Percentiles rank a stretch among this genome's conserved stretches.
Evolutionary conservation across 345 rosid species (phyloP).

Genomic region (Salix arbutifolia): DNA sequence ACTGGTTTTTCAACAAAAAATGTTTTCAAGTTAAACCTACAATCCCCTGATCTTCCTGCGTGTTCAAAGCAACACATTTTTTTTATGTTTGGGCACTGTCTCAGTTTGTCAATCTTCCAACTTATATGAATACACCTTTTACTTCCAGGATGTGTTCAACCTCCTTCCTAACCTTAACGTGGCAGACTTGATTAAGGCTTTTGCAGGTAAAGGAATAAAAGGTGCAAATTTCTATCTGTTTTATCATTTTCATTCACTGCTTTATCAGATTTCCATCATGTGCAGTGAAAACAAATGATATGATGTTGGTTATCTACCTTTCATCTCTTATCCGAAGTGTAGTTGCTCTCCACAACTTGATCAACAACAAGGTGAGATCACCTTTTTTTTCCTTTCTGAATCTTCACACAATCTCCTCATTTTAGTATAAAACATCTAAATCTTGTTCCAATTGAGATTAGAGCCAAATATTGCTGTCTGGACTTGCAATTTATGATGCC

Average conservation of each 20-base stretch:
- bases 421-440: background rate
- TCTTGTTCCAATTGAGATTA: background rate
- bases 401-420: background rate
- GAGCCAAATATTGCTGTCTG: background rate
- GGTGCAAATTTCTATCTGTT: background rate
- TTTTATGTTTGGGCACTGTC: background rate
- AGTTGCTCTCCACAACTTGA: conserved; percentile 90
- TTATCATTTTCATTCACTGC: background rate
- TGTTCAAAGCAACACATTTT: background rate
- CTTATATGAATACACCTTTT: background rate
- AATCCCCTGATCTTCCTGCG: background rate
- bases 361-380: conserved; percentile 72
- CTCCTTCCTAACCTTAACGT: conserved; percentile 81
- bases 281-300: conserved; percentile 87
- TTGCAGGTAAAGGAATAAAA: conserved; percentile 52
- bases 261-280: conserved; percentile 1
- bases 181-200: conserved; percentile 64
- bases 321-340: conserved; percentile 79
- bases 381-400: background rate
- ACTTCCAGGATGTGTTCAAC: conserved; percentile 78
- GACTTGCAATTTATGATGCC: background rate
- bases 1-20: background rate
- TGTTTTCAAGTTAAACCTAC: background rate
- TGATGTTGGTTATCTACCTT: conserved; percentile 81
- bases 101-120: background rate